Evolutionary conservation across 331 rosid genomes (phyloP), one percentile per base, ranked within the genome.

Genomic region (Phaseolus coccineus): DNA sequence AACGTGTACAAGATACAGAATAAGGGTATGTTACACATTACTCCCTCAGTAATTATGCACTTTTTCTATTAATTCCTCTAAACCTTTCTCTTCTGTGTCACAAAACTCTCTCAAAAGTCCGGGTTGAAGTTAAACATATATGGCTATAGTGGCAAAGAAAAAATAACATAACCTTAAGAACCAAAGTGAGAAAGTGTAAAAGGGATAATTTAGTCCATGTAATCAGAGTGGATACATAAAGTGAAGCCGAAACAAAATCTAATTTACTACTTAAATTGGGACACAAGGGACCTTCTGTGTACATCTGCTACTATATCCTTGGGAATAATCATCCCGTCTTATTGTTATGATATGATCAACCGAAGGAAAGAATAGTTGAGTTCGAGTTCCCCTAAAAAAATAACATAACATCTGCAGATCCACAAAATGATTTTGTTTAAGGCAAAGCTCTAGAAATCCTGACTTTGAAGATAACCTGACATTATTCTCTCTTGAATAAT

Each of bases 391-490:
- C 39, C 39, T 35, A 35, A 4, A 35, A 35, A 35, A 4, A 35
- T 35, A 35, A 4, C 39, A 35, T 35, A 4, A 2, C 4, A 35
- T 3, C 6, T 0, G 39, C 39, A 5, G 31, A 35, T 35, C 39
- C 4, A 35, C 4, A 35, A 2, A 8, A 9, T 9, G 2, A 40
- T 40, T 2, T 42, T 42, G 31, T 55, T 65, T 46, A 65, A 74
- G 35, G 8, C 16, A 58, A 56, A 64, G 9, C 15, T 24, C 52
- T 27, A 48, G 71, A 70, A 70, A 12, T 73, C 25, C 39, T 62
- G 73, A 56, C 73, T 62, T 39, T 50, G 48, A 14, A 37, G 33
- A 62, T 72, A 48, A 27, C 56, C 25, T 15, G 46, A 53, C 67
- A 40, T 52, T 64, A 13, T 52, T 8, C 68, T 51, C 61, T 40